Evolutionary conservation across 345 rosid species (phyloP), one percentile per base, ranked within the genome.

Genomic region (Salix suchowensis): DNA sequence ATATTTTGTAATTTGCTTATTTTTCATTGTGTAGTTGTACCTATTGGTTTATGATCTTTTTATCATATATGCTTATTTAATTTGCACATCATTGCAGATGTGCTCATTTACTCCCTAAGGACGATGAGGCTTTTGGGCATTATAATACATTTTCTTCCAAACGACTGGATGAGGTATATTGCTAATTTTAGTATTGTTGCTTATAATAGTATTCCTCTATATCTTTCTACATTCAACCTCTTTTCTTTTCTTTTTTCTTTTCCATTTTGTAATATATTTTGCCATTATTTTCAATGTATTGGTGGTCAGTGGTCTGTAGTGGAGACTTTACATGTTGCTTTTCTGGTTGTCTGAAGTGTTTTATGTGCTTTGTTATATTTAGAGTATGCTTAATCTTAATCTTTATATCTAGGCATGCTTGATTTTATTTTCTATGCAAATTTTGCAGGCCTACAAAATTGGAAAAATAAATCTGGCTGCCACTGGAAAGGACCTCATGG

Each of bases 401-500:
- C 19, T 12, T 58, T 60, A 60, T 10, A 19, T 7, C 23, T 67
- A 2, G 6, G 5, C 15, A 36, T 21, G 48, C 34, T 24, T 67
- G 18, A 74, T 7, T 52, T 61, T 14, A 7, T 26, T 61, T 21
- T n/a, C 18, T 19, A 46, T 34, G 30, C 58, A 30, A 37, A 48
- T 52, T 60, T 15, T 83, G 79, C 84, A 94, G 99, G 99, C 99
- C 78, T 91, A 92, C 83, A 96, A 92, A 86, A 94, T 96, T 77
- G 99, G 99, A 61, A 94, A 86, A 83, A 94, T 96, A 87, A 96
- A 96, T 83, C 95, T 96, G 70, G 99, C 99, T 84, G 99, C 99
- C 58, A 94, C 92, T 58, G 99, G 99, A 78, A 96, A 92, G 87
- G 99, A 96, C 88, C 95, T 96, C 78, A 93, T 96, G 98, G 99